phyloP scores from a whole-genome alignment of 1,284 basidiomycete genomes.

The Austroboletus niveus region DNA sequence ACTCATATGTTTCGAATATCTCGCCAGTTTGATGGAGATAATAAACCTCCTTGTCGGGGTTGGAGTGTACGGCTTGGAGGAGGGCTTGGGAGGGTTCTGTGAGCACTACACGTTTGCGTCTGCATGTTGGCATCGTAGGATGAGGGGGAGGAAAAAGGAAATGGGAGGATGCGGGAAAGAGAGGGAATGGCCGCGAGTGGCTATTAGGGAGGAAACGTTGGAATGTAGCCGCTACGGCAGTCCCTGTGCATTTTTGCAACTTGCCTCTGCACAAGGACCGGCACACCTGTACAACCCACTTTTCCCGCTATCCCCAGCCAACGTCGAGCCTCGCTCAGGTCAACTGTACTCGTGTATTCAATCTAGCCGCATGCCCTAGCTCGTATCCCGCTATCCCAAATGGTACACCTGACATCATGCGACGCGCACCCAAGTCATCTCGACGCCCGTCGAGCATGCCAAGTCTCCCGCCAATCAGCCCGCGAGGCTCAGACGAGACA shows the following conservation, averaged over 20 bases:
- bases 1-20: slow-evolving; percentile 95
- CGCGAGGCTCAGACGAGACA: slow-evolving; percentile 1
- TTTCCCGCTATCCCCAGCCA: slow-evolving; percentile 4
- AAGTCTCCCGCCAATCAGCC: not conserved
- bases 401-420: slow-evolving; percentile 7
- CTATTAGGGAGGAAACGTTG: slow-evolving; percentile 43
- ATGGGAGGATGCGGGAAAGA: slow-evolving; percentile 34
- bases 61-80: slow-evolving; percentile 58
- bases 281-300: slow-evolving; percentile 15
- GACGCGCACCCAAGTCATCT: slow-evolving; percentile 12
- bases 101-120: slow-evolving; percentile 88
- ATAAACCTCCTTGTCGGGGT: slow-evolving; percentile 76
- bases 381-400: not conserved
- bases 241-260: slow-evolving; percentile 39
- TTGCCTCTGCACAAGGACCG: slow-evolving; percentile 23
- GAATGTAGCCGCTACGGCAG: slow-evolving; percentile 33
- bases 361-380: not conserved
- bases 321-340: slow-evolving; percentile 2
- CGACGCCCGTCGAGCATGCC: slow-evolving; percentile 1
- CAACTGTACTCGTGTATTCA: slow-evolving; percentile 11
- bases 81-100: slow-evolving; percentile 72
- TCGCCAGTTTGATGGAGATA: slow-evolving; percentile 92
- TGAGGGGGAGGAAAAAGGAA: slow-evolving; percentile 22
- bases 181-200: slow-evolving; percentile 38
- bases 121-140: slow-evolving; percentile 79